A percentile compares a stretch with the other conserved stretches of the same genome.
phyloP scores from a whole-genome alignment of 1,284 basidiomycete species.

The Ganoderma lingzhi region DNA sequence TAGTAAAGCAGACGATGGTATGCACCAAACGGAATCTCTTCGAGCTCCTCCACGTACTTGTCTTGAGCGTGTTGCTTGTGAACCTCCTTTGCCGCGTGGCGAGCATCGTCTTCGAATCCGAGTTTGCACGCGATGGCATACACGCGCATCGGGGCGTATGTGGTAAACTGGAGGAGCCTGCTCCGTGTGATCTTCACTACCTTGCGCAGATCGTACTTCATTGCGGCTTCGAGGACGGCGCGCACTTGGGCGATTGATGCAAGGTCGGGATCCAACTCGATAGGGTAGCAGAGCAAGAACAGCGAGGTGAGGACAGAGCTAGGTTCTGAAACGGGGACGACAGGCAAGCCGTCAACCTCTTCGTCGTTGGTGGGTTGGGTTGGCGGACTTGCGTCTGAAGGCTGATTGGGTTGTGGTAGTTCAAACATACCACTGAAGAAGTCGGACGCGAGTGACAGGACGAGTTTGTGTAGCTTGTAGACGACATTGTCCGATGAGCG shows the following conservation, averaged over 20 bases:
- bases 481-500: slow-evolving; percentile 31
- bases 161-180: slow-evolving; percentile 34
- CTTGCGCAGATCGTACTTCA: slow-evolving; percentile 48
- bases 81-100: slow-evolving; percentile 5
- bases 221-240: slow-evolving; percentile 40
- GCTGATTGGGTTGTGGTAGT: slow-evolving; percentile 36
- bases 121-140: slow-evolving; percentile 46
- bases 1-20: slow-evolving; percentile 25
- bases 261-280: not conserved
- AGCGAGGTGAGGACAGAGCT: not conserved
- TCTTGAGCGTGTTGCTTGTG: not conserved
- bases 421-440: slow-evolving; percentile 50
- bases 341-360: not conserved
- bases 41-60: slow-evolving; percentile 22
- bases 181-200: slow-evolving; percentile 19
- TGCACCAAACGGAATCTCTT: slow-evolving; percentile 20
- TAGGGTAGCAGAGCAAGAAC: slow-evolving; percentile 17
- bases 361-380: not conserved
- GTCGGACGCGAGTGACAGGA: slow-evolving; percentile 51
- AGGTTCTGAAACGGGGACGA: not conserved
- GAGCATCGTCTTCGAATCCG: slow-evolving; percentile 27
- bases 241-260: slow-evolving; percentile 32
- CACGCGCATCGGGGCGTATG: slow-evolving; percentile 41
- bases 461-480: slow-evolving; percentile 44
- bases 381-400: not conserved